phyloP scores from a whole-genome alignment of 331 rosid species.

The Acacia pycnantha region DNA sequence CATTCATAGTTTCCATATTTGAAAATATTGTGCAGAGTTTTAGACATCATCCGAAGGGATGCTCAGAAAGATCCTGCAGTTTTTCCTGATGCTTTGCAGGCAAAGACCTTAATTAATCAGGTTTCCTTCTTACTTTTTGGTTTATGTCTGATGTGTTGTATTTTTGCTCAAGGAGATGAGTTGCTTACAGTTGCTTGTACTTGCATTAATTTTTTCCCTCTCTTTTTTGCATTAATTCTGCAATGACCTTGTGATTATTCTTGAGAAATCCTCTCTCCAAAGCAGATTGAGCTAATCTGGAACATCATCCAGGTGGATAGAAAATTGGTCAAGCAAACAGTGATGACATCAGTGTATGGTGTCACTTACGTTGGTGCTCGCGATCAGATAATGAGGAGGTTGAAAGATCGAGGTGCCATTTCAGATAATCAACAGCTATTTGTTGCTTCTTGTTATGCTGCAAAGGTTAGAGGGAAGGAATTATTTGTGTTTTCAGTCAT shows the following conservation, averaged over 20 bases:
- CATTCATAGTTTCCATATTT: constrained; percentile 19
- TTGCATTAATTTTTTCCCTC: background rate
- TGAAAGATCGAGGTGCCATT: constrained; percentile 69
- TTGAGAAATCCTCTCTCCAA: constrained; percentile 6
- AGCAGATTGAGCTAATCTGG: constrained; percentile 41
- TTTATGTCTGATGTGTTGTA: constrained; percentile 3
- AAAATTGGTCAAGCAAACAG: constrained; percentile 98
- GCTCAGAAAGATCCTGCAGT: constrained; percentile 70
- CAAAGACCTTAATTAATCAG: constrained; percentile 71
- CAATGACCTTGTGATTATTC: background rate
- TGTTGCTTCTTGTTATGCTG: constrained; percentile 85
- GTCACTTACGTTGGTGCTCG: constrained; percentile 96
- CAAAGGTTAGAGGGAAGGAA: constrained; percentile 59
- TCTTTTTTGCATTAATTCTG: background rate
- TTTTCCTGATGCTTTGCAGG: constrained; percentile 74
- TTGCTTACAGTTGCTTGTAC: constrained; percentile 7
- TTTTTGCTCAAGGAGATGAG: constrained; percentile 17
- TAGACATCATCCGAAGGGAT: constrained; percentile 63
- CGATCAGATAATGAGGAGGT: constrained; percentile 89
- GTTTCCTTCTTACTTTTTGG: constrained; percentile 40
- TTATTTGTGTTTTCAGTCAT: background rate
- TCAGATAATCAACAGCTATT: constrained; percentile 63
- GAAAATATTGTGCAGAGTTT: constrained; percentile 58
- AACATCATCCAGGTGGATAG: constrained; percentile 72
- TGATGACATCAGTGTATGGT: constrained; percentile 99